Base-by-base conservation (phyloP, 2,329 filamentous ascomycete genomes). In the Pezicula rhizophila region DNA sequence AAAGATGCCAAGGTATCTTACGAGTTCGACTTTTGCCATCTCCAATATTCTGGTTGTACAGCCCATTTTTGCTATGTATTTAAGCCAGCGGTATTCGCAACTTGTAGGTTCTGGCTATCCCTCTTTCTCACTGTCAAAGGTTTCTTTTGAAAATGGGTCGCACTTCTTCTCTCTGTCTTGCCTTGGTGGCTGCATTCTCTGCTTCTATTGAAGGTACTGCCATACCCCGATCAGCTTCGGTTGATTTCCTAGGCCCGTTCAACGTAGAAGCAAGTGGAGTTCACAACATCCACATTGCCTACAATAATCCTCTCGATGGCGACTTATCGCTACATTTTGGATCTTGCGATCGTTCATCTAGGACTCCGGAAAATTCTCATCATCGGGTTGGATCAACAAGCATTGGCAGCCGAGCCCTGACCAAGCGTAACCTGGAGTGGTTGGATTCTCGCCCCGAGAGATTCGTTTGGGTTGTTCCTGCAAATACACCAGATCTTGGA, bases 301-400 rank as follows among this genome's bases (percentile, higher is more conserved):
- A 55, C 42, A 31, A 41, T 57, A 86, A 82, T 66, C 85, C 86
- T 69, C 86, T 87, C 62, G 82, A 85, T 53, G 80, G 86, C 65
- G 80, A 83, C 28, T 74, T 42, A 11, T 42, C 40, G 15, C 23
- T 42, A 20, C 40, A 42, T 25, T 42, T 25, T 75, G 68, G 76
- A 45, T 78, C 83, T 57, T 86, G 85, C 63, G 81, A 82, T 12
- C 28, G 28, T 31, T 31, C 28, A 31, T 31, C 28, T 1, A 31
- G 28, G 7, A 31, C 28, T 41, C 82, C 82, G 14, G 17, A 23
- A 38, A 39, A 38, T 14, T 33, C 46, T 33, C 50, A 51, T 25
- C 52, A 58, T 35, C 45, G 40, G 8, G 48, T 58, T 44, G 55
- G 55, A 2, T 23, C 46, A 17, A 58, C 54, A 17, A 25, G 65